Evolutionary conservation across 2,329 filamentous ascomycete genomes (phyloP), one percentile per base, ranked within the genome.

Genomic region (Domatiomyces globalis): DNA sequence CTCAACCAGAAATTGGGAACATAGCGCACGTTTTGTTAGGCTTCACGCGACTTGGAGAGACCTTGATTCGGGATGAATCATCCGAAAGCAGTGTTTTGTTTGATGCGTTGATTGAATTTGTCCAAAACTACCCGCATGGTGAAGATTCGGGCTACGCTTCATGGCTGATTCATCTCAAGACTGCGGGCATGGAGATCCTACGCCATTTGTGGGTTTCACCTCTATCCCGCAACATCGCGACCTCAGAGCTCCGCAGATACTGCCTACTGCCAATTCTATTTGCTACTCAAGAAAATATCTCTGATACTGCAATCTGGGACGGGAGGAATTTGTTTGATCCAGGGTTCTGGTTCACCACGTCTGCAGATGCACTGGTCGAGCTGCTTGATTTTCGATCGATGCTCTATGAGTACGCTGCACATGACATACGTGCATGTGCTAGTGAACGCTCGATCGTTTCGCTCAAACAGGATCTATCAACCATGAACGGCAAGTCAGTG

Each of bases 1-100:
- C 84, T 33, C 84, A 83, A 22, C 82, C 85, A 1, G 78, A 84
- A 60, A 79, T 82, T 59, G 89, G 92, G 4, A 94, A 84, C 1
- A 83, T 98, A 58, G 92, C 90, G 0, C 94, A 98, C 66, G 75
- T 94, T 45, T 73, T 98, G 1, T 79, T 98, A 4, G 92, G 92
- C 0, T 95, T 98, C 65, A 78, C 78, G 51, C 94, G 87, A 61
- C 79, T 81, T 44, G 78, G 83, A 36, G 82, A 81, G 42, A 50
- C 49, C 4, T 46, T 61, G 42, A 47, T 51, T 42, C 52, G 58
- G 27, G 70, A 80, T 1, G 77, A 81, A 25, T 78, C 87, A 46
- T 69, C 95, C 66, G 78, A 81, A 10, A 73, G 78, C 15, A 27
- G 19, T 45, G 78, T 80, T 12, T 71, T 98, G 12, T 88, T 98